Conservation (phyloP, 768 basidiomycete genomes). For the Pisolithus microcarpus region DNA sequence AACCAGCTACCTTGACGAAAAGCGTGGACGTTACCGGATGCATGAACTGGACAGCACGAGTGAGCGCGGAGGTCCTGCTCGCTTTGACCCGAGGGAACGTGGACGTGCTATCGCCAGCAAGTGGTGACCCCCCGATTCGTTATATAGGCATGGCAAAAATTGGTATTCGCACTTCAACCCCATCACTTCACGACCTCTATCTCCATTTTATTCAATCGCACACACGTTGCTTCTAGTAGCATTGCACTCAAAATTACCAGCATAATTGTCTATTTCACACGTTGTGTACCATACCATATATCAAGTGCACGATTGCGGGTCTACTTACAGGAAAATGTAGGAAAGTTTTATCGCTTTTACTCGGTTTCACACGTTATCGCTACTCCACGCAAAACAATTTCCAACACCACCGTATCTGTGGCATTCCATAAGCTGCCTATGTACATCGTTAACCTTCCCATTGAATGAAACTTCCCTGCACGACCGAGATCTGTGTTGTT, state of each 20-base stretch:
- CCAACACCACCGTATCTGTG: conserved; percentile 23
- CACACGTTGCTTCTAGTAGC: conserved; percentile 13
- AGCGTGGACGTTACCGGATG: conserved; percentile 48
- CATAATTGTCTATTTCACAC: conserved; percentile 21
- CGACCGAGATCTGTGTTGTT: neutral
- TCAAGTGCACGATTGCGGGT: conserved; percentile 23
- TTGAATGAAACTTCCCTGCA: neutral
- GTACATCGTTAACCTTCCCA: neutral
- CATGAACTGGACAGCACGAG: conserved; percentile 45
- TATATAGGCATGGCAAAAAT: too few species aligned
- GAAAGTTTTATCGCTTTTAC: conserved; percentile 26
- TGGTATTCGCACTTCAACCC: conserved; percentile 1
- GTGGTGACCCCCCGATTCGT: conserved; percentile 11
- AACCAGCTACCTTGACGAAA: conserved; percentile 19
- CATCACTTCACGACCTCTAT: conserved; percentile 20
- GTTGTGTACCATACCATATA: conserved; percentile 31
- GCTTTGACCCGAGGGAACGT: conserved; percentile 55
- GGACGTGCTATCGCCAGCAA: conserved; percentile 25
- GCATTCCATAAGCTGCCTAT: conserved; percentile 11
- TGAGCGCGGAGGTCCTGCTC: conserved; percentile 50
- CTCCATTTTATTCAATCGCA: conserved; percentile 8
- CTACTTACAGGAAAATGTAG: conserved; percentile 26
- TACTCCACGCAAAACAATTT: conserved; percentile 18
- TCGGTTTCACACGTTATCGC: conserved; percentile 27
- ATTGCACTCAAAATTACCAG: conserved; percentile 20